phyloP scores from a whole-genome alignment of 495 filamentous ascomycete genomes.

The Hypoxylon cercidicola region DNA sequence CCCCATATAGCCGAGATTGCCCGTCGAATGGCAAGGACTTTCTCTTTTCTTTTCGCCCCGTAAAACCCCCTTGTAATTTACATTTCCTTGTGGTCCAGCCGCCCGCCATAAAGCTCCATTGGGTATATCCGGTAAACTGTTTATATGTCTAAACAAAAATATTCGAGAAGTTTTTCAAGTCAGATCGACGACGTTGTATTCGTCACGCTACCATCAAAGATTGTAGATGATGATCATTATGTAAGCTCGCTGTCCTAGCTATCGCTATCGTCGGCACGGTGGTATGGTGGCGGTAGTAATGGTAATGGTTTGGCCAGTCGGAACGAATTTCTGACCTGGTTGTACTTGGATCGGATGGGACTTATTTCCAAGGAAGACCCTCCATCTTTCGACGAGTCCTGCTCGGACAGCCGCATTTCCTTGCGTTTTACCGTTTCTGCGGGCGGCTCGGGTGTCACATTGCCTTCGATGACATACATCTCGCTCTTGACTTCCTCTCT shows the following conservation, averaged over 20 bases:
- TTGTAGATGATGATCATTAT: neutral
- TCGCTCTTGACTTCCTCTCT: constrained; percentile 37
- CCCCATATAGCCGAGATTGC: constrained; percentile 18
- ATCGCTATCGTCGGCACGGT: constrained; percentile 7
- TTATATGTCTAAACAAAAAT: constrained; percentile 29
- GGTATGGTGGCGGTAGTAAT: constrained; percentile 4
- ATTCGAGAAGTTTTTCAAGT: constrained; percentile 8
- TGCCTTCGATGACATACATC: constrained; percentile 40
- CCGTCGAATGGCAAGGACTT: constrained; percentile 12
- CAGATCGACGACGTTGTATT: constrained; percentile 6
- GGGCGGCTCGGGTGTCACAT: constrained; percentile 18
- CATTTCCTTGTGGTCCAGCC: constrained; percentile 31
- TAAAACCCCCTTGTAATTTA: constrained; percentile 11
- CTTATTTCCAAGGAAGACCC: constrained; percentile 25
- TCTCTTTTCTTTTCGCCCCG: constrained; percentile 1
- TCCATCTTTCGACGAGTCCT: constrained; percentile 34
- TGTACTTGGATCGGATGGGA: constrained; percentile 10
- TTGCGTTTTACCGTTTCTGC: constrained; percentile 6
- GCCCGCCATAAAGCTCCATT: constrained; percentile 22
- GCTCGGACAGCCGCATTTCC: constrained; percentile 42
- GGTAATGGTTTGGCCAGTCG: constrained; percentile 27
- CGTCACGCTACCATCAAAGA: neutral
- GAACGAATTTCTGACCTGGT: constrained; percentile 8
- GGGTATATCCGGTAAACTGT: constrained; percentile 30
- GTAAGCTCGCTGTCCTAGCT: neutral